phyloP scores from a whole-genome alignment of 345 rosid genomes.

The Eucalyptus cloeziana region DNA sequence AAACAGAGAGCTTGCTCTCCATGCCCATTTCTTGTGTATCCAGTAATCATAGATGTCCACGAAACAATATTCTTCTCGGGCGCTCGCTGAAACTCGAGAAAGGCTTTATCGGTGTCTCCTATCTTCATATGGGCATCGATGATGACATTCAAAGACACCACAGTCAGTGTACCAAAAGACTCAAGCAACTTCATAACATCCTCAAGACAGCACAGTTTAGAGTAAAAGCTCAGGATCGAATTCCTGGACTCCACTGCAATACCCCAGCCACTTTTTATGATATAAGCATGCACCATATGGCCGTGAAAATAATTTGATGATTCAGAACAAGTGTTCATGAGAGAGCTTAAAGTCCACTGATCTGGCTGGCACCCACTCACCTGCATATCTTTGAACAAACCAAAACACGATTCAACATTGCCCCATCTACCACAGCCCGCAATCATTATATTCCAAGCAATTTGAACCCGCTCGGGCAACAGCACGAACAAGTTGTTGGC shows the following conservation, averaged over 20 bases:
- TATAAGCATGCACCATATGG: constrained; percentile 34
- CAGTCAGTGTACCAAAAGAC: constrained; percentile 24
- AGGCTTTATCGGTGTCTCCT: constrained; percentile 43
- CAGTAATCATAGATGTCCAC: constrained; percentile 73
- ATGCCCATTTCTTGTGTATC: constrained; percentile 43
- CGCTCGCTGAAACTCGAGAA: constrained; percentile 18
- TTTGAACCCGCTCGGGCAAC: constrained; percentile 38
- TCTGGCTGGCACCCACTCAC: constrained; percentile 34
- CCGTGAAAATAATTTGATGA: constrained; percentile 25
- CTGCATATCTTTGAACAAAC: constrained; percentile 34
- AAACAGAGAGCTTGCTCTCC: constrained; percentile 45
- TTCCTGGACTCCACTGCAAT: constrained; percentile 48
- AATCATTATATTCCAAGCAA: constrained; percentile 81
- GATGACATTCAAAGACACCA: constrained; percentile 63
- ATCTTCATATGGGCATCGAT: constrained; percentile 60
- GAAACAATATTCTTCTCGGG: constrained; percentile 55
- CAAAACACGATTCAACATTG: constrained; percentile 34
- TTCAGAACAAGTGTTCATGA: constrained; percentile 49
- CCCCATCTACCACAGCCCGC: constrained; percentile 43
- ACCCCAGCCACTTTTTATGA: constrained; percentile 66
- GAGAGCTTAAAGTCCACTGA: constrained; percentile 67
- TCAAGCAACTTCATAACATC: constrained; percentile 46
- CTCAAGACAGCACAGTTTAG: constrained; percentile 32
- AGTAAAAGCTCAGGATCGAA: constrained; percentile 58
- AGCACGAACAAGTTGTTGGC: constrained; percentile 28